Conservation (phyloP, 2,329 filamentous ascomycete species). For the Ascochyta clinopodiicola region DNA sequence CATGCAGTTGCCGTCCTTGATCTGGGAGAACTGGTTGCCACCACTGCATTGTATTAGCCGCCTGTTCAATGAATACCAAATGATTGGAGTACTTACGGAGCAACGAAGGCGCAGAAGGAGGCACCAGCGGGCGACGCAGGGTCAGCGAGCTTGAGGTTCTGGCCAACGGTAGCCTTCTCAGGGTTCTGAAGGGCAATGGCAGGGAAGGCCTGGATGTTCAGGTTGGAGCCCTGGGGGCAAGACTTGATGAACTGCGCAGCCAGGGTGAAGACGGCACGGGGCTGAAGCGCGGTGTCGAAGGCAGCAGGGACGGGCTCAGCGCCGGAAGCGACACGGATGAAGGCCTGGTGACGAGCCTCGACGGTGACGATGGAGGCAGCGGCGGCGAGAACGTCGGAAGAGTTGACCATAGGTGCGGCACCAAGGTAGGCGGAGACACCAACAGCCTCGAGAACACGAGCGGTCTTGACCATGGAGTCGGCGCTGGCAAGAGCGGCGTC, state of each 20-base stretch:
- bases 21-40: constrained; percentile 60
- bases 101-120: constrained; percentile 71
- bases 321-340: constrained; percentile 68
- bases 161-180: constrained; percentile 50
- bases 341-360: constrained; percentile 76
- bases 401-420: constrained; percentile 69
- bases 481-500: constrained; percentile 65
- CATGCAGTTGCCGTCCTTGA: constrained; percentile 63
- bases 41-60: constrained; percentile 38
- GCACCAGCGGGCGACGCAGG: constrained; percentile 51
- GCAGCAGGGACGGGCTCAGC: constrained; percentile 69
- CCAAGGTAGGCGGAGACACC: constrained; percentile 76
- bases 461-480: constrained; percentile 71
- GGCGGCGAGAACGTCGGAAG: constrained; percentile 66
- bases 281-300: constrained; percentile 73
- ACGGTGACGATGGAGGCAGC: constrained; percentile 75
- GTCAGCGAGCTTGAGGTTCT: constrained; percentile 49
- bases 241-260: constrained; percentile 74
- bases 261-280: constrained; percentile 74
- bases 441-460: constrained; percentile 73
- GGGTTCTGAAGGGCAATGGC: constrained; percentile 60
- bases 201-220: constrained; percentile 70
- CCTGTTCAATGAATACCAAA: constrained; percentile 32
- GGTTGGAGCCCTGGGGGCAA: constrained; percentile 70
- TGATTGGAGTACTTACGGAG: constrained; percentile 54